phyloP scores from a whole-genome alignment of 805 yeast genomes.

The Komagataella phaffii region DNA sequence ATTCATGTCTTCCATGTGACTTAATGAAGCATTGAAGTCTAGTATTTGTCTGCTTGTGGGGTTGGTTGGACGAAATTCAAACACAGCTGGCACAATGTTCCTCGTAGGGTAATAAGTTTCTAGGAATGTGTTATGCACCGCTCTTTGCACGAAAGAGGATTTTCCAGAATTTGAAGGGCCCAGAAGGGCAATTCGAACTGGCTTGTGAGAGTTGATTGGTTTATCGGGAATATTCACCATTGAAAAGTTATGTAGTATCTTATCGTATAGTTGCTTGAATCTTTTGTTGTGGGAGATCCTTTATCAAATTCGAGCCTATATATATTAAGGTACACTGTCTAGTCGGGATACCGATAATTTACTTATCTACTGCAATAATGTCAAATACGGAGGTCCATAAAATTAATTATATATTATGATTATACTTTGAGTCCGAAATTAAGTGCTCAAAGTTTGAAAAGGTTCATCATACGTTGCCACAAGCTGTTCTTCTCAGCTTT shows the following conservation, averaged over 20 bases:
- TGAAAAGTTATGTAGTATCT: not conserved
- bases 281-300: too few species aligned
- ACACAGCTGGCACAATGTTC: slow-evolving; percentile 39
- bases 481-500: not conserved
- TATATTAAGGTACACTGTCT: not conserved
- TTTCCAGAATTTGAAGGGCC: slow-evolving; percentile 53
- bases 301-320: not conserved
- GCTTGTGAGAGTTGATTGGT: slow-evolving; percentile 11
- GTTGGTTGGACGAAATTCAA: slow-evolving; percentile 35
- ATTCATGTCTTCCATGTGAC: slow-evolving; percentile 12
- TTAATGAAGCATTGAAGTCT: slow-evolving; percentile 30
- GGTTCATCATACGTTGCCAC: not conserved
- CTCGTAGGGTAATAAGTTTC: slow-evolving; percentile 71
- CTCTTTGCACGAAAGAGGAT: slow-evolving; percentile 37
- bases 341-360: not conserved
- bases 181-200: slow-evolving; percentile 43
- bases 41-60: slow-evolving; percentile 25
- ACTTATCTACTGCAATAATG: too few species aligned
- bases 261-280: not conserved
- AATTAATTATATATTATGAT: too few species aligned
- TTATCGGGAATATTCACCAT: not conserved
- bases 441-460: not conserved
- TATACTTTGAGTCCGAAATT: not conserved
- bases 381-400: not conserved
- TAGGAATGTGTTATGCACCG: slow-evolving; percentile 33